phyloP scores from a whole-genome alignment of 108 stramenopile species.

The Nitzschia sp. region DNA sequence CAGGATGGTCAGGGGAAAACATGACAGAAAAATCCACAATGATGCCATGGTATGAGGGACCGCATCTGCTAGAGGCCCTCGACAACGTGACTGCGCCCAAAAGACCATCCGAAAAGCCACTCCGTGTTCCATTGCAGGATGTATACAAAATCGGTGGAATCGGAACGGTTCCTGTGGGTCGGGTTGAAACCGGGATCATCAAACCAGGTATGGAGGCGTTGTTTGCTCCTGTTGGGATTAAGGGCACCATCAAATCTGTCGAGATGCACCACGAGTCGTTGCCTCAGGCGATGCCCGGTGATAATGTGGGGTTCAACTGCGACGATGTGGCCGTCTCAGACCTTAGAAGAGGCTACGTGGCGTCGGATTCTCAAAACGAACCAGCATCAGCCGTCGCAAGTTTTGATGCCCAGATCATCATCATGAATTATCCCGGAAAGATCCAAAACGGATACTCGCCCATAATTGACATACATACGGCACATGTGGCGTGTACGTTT shows the following conservation, averaged over 20 bases:
- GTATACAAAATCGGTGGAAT: conserved; percentile 95
- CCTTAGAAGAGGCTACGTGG: conserved; percentile 89
- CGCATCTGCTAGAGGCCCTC: conserved; percentile 90
- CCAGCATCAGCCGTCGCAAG: conserved; percentile 64
- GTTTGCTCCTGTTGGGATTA: conserved; percentile 82
- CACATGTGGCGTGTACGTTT: conserved; percentile 93
- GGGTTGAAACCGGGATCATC: conserved; percentile 92
- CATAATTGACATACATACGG: conserved; percentile 94
- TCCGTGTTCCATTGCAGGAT: conserved; percentile 96
- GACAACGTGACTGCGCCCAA: conserved; percentile 86
- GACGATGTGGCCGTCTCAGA: conserved; percentile 92
- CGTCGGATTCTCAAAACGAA: conserved; percentile 70
- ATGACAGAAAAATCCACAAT: conserved; percentile 87
- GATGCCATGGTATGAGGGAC: conserved; percentile 96
- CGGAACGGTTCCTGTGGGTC: conserved; percentile 94
- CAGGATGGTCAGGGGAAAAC: conserved; percentile 96
- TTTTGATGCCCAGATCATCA: conserved; percentile 92
- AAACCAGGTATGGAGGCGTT: conserved; percentile 87
- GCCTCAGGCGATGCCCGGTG: conserved; percentile 84
- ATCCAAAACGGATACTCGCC: conserved; percentile 93
- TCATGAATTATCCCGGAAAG: conserved; percentile 94
- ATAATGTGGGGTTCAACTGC: conserved; percentile 95
- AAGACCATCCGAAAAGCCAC: conserved; percentile 90
- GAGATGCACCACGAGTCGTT: conserved; percentile 95
- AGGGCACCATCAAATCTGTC: conserved; percentile 87